These are phyloP conservation scores for Fusarium heterosporum DNA, from an alignment of 2,329 filamentous ascomycete genomes.

Conservation along the genomic window DNA sequence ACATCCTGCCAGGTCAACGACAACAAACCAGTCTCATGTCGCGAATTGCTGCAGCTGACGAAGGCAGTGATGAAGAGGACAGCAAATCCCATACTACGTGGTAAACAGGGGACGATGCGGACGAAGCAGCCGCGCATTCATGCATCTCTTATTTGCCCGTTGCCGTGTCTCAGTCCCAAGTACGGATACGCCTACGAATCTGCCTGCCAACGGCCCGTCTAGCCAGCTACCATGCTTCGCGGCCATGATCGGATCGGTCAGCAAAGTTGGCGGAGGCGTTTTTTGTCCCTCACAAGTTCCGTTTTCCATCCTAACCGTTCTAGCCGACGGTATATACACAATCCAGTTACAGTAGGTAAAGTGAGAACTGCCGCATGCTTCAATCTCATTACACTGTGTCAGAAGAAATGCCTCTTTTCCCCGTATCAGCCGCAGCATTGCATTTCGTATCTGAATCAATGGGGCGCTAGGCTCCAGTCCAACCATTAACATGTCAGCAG, in stretches of 20 bases:
- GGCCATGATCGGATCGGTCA: constrained; percentile 23
- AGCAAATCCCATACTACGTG: constrained; percentile 17
- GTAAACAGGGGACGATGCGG: not conserved
- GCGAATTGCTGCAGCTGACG: constrained; percentile 34
- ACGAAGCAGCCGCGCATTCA: constrained; percentile 17
- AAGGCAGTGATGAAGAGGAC: constrained; percentile 35
- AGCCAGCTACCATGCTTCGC: constrained; percentile 18
- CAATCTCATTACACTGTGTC: constrained; percentile 34
- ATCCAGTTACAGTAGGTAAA: constrained; percentile 22
- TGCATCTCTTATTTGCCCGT: constrained; percentile 9
- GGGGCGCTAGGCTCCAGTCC: constrained; percentile 14
- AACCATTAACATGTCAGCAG: constrained; percentile 19
- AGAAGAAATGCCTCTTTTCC: constrained; percentile 26
- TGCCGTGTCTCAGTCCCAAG: constrained; percentile 19
- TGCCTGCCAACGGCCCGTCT: constrained; percentile 38
- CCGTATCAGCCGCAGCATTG: constrained; percentile 27
- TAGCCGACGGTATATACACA: constrained; percentile 11
- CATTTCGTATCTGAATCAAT: constrained; percentile 24
- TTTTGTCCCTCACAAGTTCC: constrained; percentile 19
- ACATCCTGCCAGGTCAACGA: constrained; percentile 18
- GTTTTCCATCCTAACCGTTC: constrained; percentile 16
- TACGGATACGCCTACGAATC: constrained; percentile 27
- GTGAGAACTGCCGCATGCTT: constrained; percentile 7
- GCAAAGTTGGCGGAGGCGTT: constrained; percentile 21
- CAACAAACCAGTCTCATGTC: constrained; percentile 37